Conservation (phyloP, 495 filamentous ascomycete genomes). For the Lindgomyces ingoldianus region DNA sequence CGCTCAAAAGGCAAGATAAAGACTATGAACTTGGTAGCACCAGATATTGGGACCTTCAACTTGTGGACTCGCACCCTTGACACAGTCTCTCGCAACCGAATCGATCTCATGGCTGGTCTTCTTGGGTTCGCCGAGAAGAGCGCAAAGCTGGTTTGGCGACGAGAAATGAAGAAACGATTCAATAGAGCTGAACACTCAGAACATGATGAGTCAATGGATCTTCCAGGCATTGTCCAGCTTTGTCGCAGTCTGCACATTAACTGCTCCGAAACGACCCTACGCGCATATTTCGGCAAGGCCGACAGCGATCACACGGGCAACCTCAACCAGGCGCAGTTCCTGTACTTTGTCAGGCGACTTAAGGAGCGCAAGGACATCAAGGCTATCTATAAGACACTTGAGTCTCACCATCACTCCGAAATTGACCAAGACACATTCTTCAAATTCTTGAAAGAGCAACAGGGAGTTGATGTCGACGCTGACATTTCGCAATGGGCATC, state of each 20-base stretch:
- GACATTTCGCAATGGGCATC: slow-evolving; percentile 67
- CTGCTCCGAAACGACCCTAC: slow-evolving; percentile 71
- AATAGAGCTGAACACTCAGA: slow-evolving; percentile 53
- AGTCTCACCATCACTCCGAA: slow-evolving; percentile 57
- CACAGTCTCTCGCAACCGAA: slow-evolving; percentile 74
- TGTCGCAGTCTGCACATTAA: slow-evolving; percentile 89
- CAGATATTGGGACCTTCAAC: slow-evolving; percentile 64
- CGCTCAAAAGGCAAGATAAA: slow-evolving; percentile 69
- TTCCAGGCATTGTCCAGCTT: slow-evolving; percentile 73
- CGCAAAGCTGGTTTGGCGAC: slow-evolving; percentile 77
- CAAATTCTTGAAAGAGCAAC: slow-evolving; percentile 68
- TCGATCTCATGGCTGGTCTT: slow-evolving; percentile 84
- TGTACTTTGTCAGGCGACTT: slow-evolving; percentile 74
- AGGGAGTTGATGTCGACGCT: slow-evolving; percentile 71
- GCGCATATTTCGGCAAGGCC: slow-evolving; percentile 73
- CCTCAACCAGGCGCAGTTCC: slow-evolving; percentile 76
- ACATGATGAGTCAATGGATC: slow-evolving; percentile 70
- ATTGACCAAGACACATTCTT: slow-evolving; percentile 68
- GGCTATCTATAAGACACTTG: slow-evolving; percentile 61
- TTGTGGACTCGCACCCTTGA: slow-evolving; percentile 83
- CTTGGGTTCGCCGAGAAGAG: slow-evolving; percentile 73
- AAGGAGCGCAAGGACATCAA: slow-evolving; percentile 82
- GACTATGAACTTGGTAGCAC: slow-evolving; percentile 81
- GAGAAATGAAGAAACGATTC: slow-evolving; percentile 75
- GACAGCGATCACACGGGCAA: slow-evolving; percentile 61